phyloP scores from a whole-genome alignment of 768 basidiomycete genomes.

The Piloderma croceum region DNA sequence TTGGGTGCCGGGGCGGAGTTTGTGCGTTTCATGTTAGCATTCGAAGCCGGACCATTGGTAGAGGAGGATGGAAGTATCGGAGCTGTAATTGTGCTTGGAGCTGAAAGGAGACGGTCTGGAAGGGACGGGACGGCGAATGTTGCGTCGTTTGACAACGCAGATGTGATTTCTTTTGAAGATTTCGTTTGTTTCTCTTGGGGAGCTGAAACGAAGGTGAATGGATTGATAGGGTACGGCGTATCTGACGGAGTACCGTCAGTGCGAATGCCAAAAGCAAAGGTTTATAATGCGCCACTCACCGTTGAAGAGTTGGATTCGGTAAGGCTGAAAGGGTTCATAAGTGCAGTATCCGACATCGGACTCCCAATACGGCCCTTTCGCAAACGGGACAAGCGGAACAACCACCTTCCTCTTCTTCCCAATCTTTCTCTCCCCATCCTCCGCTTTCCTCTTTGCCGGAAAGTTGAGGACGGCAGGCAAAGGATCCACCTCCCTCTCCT shows the following conservation, averaged over 20 bases:
- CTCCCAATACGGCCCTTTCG: conserved; percentile 84
- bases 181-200: conserved; percentile 34
- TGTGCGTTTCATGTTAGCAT: conserved; percentile 4
- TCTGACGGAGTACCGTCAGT: conserved; percentile 38
- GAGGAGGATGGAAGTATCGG: conserved; percentile 23
- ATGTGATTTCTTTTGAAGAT: conserved; percentile 24
- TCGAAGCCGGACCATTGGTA: conserved; percentile 11
- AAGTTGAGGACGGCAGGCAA: conserved; percentile 31
- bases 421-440: conserved; percentile 41
- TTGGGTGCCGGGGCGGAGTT: conserved; percentile 35
- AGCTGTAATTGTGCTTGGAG: conserved; percentile 12
- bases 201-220: conserved; percentile 66
- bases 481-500: conserved; percentile 32
- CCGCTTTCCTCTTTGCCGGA: conserved; percentile 62
- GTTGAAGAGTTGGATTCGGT: conserved; percentile 79
- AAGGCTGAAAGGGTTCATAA: conserved; percentile 65
- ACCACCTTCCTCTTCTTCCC: conserved; percentile 75
- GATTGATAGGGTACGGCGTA: conserved; percentile 66
- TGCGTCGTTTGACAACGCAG: conserved; percentile 15
- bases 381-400: conserved; percentile 71
- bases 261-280: not conserved
- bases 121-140: conserved; percentile 45
- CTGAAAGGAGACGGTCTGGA: conserved; percentile 35
- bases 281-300: conserved; percentile 42
- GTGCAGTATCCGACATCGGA: conserved; percentile 56